Conservation (phyloP, 768 basidiomycete species). For the Boletus rubropictus region DNA sequence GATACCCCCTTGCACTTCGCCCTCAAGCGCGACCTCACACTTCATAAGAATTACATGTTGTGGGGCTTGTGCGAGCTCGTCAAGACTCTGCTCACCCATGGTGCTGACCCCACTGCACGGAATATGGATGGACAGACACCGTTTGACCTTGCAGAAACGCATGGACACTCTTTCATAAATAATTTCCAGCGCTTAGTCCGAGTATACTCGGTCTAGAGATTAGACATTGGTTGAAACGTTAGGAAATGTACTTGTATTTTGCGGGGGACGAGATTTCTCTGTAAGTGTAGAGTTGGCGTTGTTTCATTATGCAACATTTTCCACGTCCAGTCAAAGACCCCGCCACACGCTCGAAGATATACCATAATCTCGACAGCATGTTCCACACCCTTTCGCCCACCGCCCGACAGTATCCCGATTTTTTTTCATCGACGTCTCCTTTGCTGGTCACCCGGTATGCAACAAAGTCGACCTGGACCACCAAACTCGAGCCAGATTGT, state of each 20-base stretch:
- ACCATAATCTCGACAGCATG: not conserved
- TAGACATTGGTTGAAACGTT: not conserved
- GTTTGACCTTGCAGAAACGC: not conserved
- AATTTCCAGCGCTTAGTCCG: not conserved
- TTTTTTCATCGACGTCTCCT: constrained; percentile 9
- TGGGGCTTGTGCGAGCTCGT: not conserved
- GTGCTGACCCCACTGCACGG: not conserved
- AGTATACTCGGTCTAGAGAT: not conserved
- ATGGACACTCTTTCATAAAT: not conserved
- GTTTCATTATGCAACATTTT: too few species aligned
- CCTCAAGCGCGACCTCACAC: not conserved
- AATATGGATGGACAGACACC: not conserved
- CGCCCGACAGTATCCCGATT: too few species aligned
- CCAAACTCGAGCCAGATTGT: not conserved
- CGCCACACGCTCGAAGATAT: too few species aligned
- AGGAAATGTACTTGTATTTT: not conserved
- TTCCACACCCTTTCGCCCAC: not conserved
- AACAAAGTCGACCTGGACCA: constrained; percentile 2
- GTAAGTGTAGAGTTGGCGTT: too few species aligned
- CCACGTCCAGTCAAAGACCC: too few species aligned
- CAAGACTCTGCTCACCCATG: not conserved
- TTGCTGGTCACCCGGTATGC: constrained; percentile 7
- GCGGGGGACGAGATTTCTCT: not conserved
- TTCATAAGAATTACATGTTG: not conserved
- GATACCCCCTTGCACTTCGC: not conserved